Evolutionary conservation across 257 asterid genomes (phyloP).

Genomic region (Agastache rugosa): DNA sequence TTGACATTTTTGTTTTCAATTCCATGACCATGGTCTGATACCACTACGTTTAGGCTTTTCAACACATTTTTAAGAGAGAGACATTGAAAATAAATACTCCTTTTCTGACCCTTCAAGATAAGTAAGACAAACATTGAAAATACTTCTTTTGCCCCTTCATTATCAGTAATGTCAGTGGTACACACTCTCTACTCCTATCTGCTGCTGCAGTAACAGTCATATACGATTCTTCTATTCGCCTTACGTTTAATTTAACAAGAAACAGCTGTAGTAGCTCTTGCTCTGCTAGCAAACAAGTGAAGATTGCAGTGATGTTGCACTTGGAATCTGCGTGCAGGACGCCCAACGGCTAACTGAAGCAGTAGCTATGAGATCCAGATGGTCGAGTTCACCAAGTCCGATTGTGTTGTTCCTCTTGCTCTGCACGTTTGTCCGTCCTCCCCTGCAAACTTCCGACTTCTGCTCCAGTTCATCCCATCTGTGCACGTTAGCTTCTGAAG

Average conservation of each 20-base stretch:
- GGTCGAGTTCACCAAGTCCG: conserved; percentile 63
- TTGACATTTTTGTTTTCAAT: too few relatives aligned
- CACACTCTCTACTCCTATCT: conserved; percentile 18
- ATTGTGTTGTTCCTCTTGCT: conserved; percentile 68
- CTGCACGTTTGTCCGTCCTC: conserved; percentile 41
- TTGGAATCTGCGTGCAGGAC: conserved; percentile 58
- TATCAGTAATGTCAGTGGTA: conserved; percentile 17
- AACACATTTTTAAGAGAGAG: too few relatives aligned
- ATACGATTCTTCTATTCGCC: not conserved
- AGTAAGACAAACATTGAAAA: not conserved
- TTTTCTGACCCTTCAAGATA: too few relatives aligned
- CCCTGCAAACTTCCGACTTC: conserved; percentile 40
- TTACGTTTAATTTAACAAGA: not conserved
- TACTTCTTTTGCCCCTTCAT: conserved; percentile 5
- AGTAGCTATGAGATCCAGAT: conserved; percentile 45
- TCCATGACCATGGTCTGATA: too few relatives aligned
- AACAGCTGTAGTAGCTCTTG: not conserved
- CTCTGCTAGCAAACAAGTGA: conserved; percentile 58
- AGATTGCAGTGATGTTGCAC: conserved; percentile 48
- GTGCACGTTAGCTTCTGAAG: conserved; percentile 33
- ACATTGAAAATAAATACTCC: too few relatives aligned
- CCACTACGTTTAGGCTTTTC: not conserved
- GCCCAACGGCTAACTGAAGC: conserved; percentile 68
- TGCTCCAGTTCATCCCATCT: conserved; percentile 40
- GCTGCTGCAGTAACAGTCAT: conserved; percentile 11